A percentile compares a stretch with the other conserved stretches of the same genome.
These are phyloP conservation scores for Lyophyllum atratum DNA, from an alignment of 768 basidiomycete species.

Conservation along the genomic window DNA sequence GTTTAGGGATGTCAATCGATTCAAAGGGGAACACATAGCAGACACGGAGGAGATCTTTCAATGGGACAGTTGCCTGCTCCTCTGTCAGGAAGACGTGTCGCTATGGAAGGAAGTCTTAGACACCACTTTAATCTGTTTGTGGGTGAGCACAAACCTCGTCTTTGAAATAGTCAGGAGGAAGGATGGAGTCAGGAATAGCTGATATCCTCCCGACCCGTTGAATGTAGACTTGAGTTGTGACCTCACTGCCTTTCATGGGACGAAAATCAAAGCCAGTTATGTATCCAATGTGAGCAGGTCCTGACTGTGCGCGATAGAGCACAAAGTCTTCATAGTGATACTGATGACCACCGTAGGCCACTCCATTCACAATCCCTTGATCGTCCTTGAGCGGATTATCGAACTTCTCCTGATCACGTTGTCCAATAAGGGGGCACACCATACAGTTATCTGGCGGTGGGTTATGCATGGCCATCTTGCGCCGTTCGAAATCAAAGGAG, in stretches of 20 bases:
- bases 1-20: slow-evolving; percentile 28
- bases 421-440: slow-evolving; percentile 39
- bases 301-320: slow-evolving; percentile 46
- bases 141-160: slow-evolving; percentile 54
- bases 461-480: slow-evolving; percentile 22
- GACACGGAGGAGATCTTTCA: slow-evolving; percentile 44
- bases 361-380: slow-evolving; percentile 32
- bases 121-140: background rate
- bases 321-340: slow-evolving; percentile 70
- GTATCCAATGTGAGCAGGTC: slow-evolving; percentile 60
- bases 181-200: slow-evolving; percentile 35
- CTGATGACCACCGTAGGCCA: slow-evolving; percentile 44
- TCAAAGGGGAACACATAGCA: slow-evolving; percentile 48
- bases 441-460: slow-evolving; percentile 55
- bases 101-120: slow-evolving; percentile 32
- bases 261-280: slow-evolving; percentile 36
- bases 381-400: slow-evolving; percentile 32
- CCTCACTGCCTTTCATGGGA: slow-evolving; percentile 12
- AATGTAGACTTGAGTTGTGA: slow-evolving; percentile 22
- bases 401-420: slow-evolving; percentile 32
- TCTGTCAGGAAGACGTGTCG: slow-evolving; percentile 64
- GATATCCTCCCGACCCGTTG: slow-evolving; percentile 53
- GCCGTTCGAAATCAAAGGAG: slow-evolving; percentile 33
- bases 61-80: slow-evolving; percentile 33
- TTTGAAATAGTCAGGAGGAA: slow-evolving; percentile 41